Conservation (phyloP, 306 rosid genomes). For the Sphenostylis stenocarpa region DNA sequence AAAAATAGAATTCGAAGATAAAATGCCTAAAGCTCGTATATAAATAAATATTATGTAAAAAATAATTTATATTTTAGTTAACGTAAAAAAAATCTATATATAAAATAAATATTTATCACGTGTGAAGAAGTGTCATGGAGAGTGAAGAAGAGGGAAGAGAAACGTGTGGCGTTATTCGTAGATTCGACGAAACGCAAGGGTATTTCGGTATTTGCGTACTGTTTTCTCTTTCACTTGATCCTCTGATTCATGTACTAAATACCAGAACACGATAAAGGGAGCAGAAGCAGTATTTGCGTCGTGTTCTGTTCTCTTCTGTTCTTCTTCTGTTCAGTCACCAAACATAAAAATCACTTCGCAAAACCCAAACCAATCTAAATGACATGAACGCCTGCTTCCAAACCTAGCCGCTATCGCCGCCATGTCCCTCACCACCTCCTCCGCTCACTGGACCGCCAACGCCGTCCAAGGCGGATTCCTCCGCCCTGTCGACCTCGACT, state of each 20-base stretch:
- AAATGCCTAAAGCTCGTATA: no score
- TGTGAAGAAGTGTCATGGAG: no score
- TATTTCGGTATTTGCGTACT: neutral
- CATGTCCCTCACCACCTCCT: constrained; percentile 55
- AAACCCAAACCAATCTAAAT: neutral
- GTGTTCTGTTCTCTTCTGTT: neutral
- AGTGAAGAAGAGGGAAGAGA: no score
- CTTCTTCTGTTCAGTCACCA: no score
- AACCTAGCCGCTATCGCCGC: neutral
- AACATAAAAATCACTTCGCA: neutral
- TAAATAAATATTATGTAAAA: no score
- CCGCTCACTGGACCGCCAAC: constrained; percentile 62
- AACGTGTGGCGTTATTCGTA: neutral
- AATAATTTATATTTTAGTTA: no score
- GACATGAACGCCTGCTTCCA: neutral
- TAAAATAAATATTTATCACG: no score
- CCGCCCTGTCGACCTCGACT: constrained; percentile 62
- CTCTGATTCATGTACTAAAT: neutral
- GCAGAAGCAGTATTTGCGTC: neutral
- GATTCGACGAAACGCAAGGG: neutral
- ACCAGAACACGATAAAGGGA: neutral
- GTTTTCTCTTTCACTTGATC: no score
- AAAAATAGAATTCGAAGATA: no score
- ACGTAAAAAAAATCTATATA: no score
- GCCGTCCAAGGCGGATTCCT: constrained; percentile 69